These are phyloP conservation scores for Loxodes magnus DNA, from an alignment of 73 alveolate species.

Conservation along the genomic window DNA sequence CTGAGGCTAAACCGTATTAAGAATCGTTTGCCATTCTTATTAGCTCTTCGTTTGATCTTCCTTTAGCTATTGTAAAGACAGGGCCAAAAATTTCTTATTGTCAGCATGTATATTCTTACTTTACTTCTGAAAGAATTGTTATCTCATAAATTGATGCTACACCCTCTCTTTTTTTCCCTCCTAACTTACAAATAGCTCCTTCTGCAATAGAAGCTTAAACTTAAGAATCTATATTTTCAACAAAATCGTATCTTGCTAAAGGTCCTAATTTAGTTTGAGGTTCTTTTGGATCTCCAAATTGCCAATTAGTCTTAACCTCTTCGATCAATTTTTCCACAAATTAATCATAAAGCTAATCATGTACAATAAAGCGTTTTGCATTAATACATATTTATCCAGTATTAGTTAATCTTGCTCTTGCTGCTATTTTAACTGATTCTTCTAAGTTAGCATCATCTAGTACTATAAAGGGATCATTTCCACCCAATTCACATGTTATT, in stretches of 20 bases:
- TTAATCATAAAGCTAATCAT: constrained; percentile 39
- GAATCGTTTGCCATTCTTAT: constrained; percentile 72
- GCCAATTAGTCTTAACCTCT: constrained; percentile 20
- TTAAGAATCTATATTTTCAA: constrained; percentile 20
- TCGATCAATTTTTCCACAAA: constrained; percentile 30
- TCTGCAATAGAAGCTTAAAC: constrained; percentile 23
- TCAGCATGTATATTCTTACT: constrained; percentile 16
- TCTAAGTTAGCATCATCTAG: constrained; percentile 55
- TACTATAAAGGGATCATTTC: constrained; percentile 73
- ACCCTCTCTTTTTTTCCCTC: constrained; percentile 20
- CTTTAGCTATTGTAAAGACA: constrained; percentile 56
- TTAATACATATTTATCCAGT: constrained; percentile 69
- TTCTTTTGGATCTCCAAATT: constrained; percentile 60
- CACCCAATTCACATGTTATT: constrained; percentile 65
- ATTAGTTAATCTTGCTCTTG: constrained; percentile 42
- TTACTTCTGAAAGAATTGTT: constrained; percentile 29
- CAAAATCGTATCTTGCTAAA: constrained; percentile 41
- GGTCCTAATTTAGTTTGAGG: constrained; percentile 57
- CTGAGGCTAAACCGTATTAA: constrained; percentile 84
- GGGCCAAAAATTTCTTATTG: constrained; percentile 83
- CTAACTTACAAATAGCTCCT: constrained; percentile 50
- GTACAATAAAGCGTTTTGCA: constrained; percentile 64
- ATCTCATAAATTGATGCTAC: constrained; percentile 24
- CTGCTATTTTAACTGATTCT: constrained; percentile 41
- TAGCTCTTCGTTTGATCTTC: constrained; percentile 52